A percentile compares a stretch with the other conserved stretches of the same genome.
Conservation (phyloP, 2,329 filamentous ascomycete genomes). For the Arthrobotrys musiformis region DNA sequence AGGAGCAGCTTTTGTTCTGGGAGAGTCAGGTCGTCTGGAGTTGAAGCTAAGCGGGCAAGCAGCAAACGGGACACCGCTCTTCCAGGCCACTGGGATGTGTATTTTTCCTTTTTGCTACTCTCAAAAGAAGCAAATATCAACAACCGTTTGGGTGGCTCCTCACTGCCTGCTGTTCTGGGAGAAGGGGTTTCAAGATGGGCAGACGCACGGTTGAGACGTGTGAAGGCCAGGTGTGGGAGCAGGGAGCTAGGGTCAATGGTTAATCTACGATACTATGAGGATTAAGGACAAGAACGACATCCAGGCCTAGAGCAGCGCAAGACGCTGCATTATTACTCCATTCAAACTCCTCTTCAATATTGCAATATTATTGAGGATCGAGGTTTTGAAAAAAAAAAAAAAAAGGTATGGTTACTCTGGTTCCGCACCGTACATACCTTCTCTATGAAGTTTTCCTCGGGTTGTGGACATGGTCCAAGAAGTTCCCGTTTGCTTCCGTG, state of each 20-base stretch:
- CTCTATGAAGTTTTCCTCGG: conserved; percentile 3
- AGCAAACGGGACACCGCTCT: conserved; percentile 1
- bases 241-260: conserved; percentile 34
- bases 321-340: conserved; percentile 14
- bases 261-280: conserved; percentile 27
- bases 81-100: conserved; percentile 9
- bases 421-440: neutral
- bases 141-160: conserved; percentile 39
- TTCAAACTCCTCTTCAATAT: conserved; percentile 8
- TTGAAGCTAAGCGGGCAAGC: conserved; percentile 40
- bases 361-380: conserved; percentile 28
- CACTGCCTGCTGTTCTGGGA: conserved; percentile 55
- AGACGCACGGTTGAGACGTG: conserved; percentile 55
- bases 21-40: conserved; percentile 52
- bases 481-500: conserved; percentile 28
- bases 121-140: conserved; percentile 35
- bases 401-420: no score
- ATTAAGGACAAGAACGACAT: conserved; percentile 11
- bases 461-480: conserved; percentile 7
- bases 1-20: conserved; percentile 47
- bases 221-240: conserved; percentile 48
- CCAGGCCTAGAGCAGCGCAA: conserved; percentile 3
- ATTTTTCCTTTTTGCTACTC: conserved; percentile 24
- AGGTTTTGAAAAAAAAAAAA: conserved; percentile 12
- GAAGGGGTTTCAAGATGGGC: conserved; percentile 52